Evolutionary conservation across 148 eudicot genomes (phyloP), one percentile per base, ranked within the genome.

Genomic region (Persicaria maculosa): DNA sequence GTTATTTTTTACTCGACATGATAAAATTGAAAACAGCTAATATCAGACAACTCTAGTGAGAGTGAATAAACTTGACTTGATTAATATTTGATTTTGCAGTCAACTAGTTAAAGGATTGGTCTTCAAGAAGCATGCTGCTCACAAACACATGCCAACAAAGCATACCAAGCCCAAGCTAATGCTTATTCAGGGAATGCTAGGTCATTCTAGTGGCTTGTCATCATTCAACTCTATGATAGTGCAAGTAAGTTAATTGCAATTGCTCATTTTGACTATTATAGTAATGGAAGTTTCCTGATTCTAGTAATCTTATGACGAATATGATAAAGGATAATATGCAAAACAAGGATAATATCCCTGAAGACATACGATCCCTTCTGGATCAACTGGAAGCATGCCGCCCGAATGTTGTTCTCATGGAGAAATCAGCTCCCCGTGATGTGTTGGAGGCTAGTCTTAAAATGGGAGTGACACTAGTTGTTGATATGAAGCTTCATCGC

Each of bases 91-190:
- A 19, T 67, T 69, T 76, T 88, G 80, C 90, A 90, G 97, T 77
- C 87, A 83, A 84, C 50, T 94, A 57, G 69, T 94, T 69, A 86
- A 84, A 79, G 98, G 98, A 9, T 73, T 91, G 82, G 98, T 94
- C 79, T 94, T 94, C 80, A 94, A 91, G 75, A 94, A 94, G 86
- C 92, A 88, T 80, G 98, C 97, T 74, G 97, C 98, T 55, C 98
- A 91, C 86, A 94, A 94, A 74, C 98, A 88, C 80, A 94, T 94
- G 98, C 86, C 86, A 54, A 91, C 93, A 67, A 83, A 87, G 82
- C 87, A 80, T 80, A 84, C 83, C 77, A 89, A 87, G 25, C 93
- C 98, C 54, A 91, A 83, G 75, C 47, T 94, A 78, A 77, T 94
- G 67, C 84, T 94, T 83, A 89, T 94, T 68, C 79, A 79, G 74